phyloP scores from a whole-genome alignment of 139 green algal species.

The Spirogloea muscicola region DNA sequence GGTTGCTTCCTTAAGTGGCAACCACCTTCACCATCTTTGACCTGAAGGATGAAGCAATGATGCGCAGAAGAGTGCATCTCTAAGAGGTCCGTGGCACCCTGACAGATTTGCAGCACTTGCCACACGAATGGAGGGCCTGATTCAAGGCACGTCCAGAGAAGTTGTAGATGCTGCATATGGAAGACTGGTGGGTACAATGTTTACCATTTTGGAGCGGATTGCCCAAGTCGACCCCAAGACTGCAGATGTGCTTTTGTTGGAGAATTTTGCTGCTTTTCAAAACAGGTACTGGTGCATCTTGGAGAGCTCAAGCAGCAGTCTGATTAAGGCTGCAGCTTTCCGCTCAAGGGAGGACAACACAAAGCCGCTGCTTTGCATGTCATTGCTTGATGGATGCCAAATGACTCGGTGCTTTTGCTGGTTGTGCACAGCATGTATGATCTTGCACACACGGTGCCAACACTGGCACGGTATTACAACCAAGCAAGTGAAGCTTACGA shows the following conservation, averaged over 20 bases:
- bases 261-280: slow-evolving; percentile 43
- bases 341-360: background rate
- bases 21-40: too few species aligned
- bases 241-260: slow-evolving; percentile 28
- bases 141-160: slow-evolving; percentile 8
- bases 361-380: too few species aligned
- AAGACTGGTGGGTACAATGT: slow-evolving; percentile 40
- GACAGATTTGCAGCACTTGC: slow-evolving; percentile 21
- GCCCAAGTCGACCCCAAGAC: slow-evolving; percentile 17
- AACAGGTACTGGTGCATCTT: slow-evolving; percentile 11
- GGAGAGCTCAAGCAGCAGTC: background rate
- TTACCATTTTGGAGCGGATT: slow-evolving; percentile 21
- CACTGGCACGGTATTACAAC: slow-evolving; percentile 24
- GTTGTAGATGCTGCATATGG: slow-evolving; percentile 40
- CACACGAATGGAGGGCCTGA: slow-evolving; percentile 22
- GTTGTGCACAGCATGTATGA: slow-evolving; percentile 25
- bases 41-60: too few species aligned
- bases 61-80: too few species aligned
- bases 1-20: too few species aligned
- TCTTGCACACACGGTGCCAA: slow-evolving; percentile 15
- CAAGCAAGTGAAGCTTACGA: slow-evolving; percentile 39
- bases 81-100: too few species aligned
- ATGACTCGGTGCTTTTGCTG: background rate
- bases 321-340: background rate
- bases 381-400: too few species aligned